Conservation (phyloP, 2,329 filamentous ascomycete species). For the Cyclaneusma minus region DNA sequence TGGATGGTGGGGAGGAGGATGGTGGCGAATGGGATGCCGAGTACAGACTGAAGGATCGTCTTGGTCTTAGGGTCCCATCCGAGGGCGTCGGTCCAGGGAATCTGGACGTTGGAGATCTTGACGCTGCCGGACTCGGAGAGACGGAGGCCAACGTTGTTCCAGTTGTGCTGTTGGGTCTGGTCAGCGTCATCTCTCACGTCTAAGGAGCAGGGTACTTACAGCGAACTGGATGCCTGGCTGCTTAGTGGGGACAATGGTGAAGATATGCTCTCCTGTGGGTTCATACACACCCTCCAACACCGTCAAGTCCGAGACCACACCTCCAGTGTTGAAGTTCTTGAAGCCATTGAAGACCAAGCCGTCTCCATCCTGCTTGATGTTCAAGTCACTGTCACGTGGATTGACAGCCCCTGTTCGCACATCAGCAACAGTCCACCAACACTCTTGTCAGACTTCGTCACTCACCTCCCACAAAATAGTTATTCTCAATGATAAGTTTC, state of each 20-base stretch:
- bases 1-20: conserved; percentile 49
- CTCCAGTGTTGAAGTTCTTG: conserved; percentile 55
- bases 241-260: conserved; percentile 40
- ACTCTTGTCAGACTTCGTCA: conserved; percentile 1
- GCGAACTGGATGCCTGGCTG: conserved; percentile 41
- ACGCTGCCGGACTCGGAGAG: conserved; percentile 49
- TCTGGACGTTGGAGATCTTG: conserved; percentile 38
- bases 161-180: conserved; percentile 29
- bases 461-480: conserved; percentile 46
- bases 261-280: conserved; percentile 43
- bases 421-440: too few species aligned
- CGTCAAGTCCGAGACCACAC: conserved; percentile 48
- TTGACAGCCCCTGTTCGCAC: conserved; percentile 41
- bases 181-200: neutral
- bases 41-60: conserved; percentile 30
- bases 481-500: conserved; percentile 42
- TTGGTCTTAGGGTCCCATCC: conserved; percentile 39
- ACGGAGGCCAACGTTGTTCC: conserved; percentile 48
- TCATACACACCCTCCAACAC: conserved; percentile 48
- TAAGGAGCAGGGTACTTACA: conserved; percentile 6
- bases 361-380: conserved; percentile 36
- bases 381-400: conserved; percentile 44
- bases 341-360: conserved; percentile 41
- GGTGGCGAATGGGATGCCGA: conserved; percentile 36
- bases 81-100: conserved; percentile 43